Evolutionary conservation across 2,329 filamentous ascomycete genomes (phyloP), one percentile per base, ranked within the genome.

Genomic region (Botrytis aclada): DNA sequence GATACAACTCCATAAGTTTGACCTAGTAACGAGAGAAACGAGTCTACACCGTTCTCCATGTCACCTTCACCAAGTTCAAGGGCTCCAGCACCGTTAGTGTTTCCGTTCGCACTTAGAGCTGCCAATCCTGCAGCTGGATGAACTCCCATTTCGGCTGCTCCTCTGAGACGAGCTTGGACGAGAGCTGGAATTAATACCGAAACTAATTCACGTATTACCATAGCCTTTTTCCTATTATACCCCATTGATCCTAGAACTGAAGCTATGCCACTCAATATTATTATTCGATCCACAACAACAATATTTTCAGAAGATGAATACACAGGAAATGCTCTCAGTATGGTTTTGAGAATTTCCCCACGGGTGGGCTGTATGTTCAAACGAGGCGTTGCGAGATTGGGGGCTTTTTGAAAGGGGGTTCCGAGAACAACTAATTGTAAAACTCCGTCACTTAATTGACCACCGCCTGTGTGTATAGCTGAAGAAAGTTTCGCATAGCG

Each of bases 111-210:
- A 18, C 88, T 84, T 43, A 96, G 84, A 20, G 91, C 90, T 39
- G 94, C 90, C 69, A 98, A 84, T 0, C 94, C 95, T 16, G 95
- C 94, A 29, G 95, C 95, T 58, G 96, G 96, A 82, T 98, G 95
- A 51, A 99, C 93, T 5, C 95, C 96, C 79, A 96, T 93, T 80
- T 98, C 96, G n/a, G 96, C 95, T 58, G 96, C 96, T 45, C 95
- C 95, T 65, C 95, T 88, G 64, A 97, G 98, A 56, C 96, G 89
- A 25, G 96, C 96, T 82, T 98, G 94, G 7, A 97, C 91, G 14
- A 99, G 86, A 4, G 93, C 94, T 47, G 91, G 91, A 70, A 97
- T 93, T 58, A 98, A 86, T 25, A 94, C 90, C 5, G 90, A 91
- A 14, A 99, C 87, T 67, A 98, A 86, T 79, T 98, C 94, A 77